Evolutionary conservation across 805 yeast genomes (phyloP), one percentile per base, ranked within the genome.

Genomic region (Wickerhamomyces bovis): DNA sequence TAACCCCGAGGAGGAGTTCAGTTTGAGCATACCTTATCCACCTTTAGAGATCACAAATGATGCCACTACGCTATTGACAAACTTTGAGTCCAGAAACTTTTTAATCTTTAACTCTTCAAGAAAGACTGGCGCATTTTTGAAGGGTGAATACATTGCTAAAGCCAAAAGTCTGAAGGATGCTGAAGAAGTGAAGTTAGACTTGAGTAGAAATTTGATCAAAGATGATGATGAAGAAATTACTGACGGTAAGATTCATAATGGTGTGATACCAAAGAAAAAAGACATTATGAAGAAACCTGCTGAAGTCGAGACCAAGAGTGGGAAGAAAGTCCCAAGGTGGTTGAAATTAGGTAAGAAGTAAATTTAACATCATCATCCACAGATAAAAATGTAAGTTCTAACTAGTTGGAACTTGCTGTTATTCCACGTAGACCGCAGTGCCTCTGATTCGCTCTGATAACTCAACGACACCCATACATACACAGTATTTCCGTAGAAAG

Each of bases 21-120:
- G 65, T 18, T 59, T 82, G 26, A 63, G 58, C n/a, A 58, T 70
- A 28, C 71, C 81, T 5, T 75, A 78, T 49, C 88, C 88, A 3
- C 44, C 49, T 21, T 53, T 56, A 11, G 46, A 55, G 1, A 50
- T 81, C 1, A 50, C 57, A 1, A 50, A 58, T 12, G 65, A 66
- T 43, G 54, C 61, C 0, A 50, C 61, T 0, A 57, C 57, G 36
- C 66, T 69, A 2, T 55, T 56, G 0, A 73, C 72, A 41, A 60
- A 64, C 3, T 71, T 81, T 47, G 76, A 77, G 2, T 53, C 73
- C 13, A 73, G 80, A 48, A 76, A 73, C 10, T 54, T 77, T 36
- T 51, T 78, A 13, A 38, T 69, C 7, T 68, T 76, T 48, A 49
- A 60, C 6, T 42, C 51, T 5, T 50, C 47, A 5, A 42, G 52